A percentile compares a stretch with the other conserved stretches of the same genome.
Evolutionary conservation across 176 grass and related monocot genomes (phyloP).

Genomic region (Ananas comosus): DNA sequence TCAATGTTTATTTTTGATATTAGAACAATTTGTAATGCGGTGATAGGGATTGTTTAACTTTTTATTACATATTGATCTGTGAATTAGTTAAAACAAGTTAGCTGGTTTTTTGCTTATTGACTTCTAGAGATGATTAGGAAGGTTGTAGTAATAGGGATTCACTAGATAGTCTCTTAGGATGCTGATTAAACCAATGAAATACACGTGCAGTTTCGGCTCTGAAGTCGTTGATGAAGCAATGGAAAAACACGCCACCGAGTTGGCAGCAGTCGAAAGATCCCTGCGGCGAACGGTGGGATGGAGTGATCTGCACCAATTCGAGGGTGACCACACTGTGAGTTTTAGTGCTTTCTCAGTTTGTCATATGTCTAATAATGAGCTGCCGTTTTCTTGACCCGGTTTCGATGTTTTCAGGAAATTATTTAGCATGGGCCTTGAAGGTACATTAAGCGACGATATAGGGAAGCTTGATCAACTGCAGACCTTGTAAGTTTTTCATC

Average conservation of each 20-base stretch:
- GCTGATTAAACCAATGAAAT: background rate
- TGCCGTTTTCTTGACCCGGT: conserved; percentile 3
- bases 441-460: conserved; percentile 50
- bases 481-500: conserved; percentile 40
- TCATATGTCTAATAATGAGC: background rate
- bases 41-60: too few species aligned
- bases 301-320: conserved; percentile 32
- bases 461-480: conserved; percentile 41
- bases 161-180: background rate
- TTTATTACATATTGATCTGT: background rate
- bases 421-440: conserved; percentile 44
- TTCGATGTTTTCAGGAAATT: conserved; percentile 31
- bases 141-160: background rate
- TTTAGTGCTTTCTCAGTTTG: background rate
- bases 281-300: conserved; percentile 47
- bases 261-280: conserved; percentile 55
- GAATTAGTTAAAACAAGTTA: background rate
- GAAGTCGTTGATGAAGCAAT: conserved; percentile 39
- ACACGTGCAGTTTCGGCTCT: conserved; percentile 36
- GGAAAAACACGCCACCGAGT: conserved; percentile 45
- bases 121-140: background rate
- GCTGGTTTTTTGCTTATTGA: background rate
- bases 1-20: too few species aligned
- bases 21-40: too few species aligned
- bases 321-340: conserved; percentile 62